These are phyloP conservation scores for Kernera saxatilis DNA, from an alignment of 345 rosid species.

Conservation along the genomic window DNA sequence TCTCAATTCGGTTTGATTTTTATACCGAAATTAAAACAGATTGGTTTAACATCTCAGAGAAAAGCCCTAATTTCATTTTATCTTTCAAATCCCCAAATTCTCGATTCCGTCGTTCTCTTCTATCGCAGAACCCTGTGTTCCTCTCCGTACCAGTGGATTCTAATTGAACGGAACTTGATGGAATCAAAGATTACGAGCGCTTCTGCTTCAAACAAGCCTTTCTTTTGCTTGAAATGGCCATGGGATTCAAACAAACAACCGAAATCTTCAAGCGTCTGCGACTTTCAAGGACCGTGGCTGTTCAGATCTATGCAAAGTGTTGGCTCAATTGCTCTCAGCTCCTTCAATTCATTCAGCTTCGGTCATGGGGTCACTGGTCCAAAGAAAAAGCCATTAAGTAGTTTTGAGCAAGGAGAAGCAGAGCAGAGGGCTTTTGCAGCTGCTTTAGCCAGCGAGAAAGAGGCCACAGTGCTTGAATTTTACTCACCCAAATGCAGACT, in stretches of 20 bases:
- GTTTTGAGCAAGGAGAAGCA: conserved; percentile 78
- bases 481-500: conserved; percentile 89
- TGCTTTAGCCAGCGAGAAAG: conserved; percentile 72
- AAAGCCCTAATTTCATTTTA: not conserved
- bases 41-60: too few species aligned
- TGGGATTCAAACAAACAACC: conserved; percentile 48
- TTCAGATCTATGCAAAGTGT: conserved; percentile 64
- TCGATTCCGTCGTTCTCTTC: not conserved
- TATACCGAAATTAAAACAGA: not conserved
- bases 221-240: conserved; percentile 78
- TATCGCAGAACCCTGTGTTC: not conserved
- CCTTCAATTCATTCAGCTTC: conserved; percentile 31
- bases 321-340: conserved; percentile 52
- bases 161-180: not conserved
- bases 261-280: conserved; percentile 38
- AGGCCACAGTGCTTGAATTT: conserved; percentile 78
- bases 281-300: conserved; percentile 63
- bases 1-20: not conserved
- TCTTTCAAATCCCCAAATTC: not conserved
- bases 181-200: conserved; percentile 25
- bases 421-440: conserved; percentile 82
- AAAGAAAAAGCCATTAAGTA: conserved; percentile 36
- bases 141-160: not conserved
- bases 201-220: conserved; percentile 36
- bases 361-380: conserved; percentile 21